phyloP scores from a whole-genome alignment of 495 filamentous ascomycete genomes.

The Emericellopsis terricola region DNA sequence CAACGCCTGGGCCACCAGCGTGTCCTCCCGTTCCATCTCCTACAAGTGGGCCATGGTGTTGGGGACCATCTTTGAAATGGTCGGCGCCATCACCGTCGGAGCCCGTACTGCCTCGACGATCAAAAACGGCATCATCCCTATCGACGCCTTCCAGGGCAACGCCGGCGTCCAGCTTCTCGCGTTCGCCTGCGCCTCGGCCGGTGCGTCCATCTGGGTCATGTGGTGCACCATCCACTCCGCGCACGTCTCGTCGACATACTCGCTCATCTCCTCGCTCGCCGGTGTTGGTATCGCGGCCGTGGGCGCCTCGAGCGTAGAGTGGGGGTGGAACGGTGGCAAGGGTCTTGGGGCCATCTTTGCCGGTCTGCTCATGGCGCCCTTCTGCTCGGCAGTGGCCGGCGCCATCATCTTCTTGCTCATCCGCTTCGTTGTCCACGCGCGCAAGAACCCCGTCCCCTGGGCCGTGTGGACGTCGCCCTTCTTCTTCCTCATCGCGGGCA shows the following conservation, averaged over 20 bases:
- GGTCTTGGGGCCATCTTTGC: conserved; percentile 44
- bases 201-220: conserved; percentile 30
- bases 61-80: conserved; percentile 41
- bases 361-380: conserved; percentile 40
- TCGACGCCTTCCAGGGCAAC: conserved; percentile 26
- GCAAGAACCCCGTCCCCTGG: conserved; percentile 36
- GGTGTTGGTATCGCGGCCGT: conserved; percentile 39
- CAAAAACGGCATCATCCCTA: conserved; percentile 38
- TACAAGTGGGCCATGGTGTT: conserved; percentile 46
- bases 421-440: conserved; percentile 38
- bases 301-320: conserved; percentile 35
- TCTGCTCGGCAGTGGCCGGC: conserved; percentile 36
- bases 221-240: conserved; percentile 43
- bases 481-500: conserved; percentile 39
- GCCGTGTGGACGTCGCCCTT: conserved; percentile 38
- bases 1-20: conserved; percentile 52
- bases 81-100: conserved; percentile 40
- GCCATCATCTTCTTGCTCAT: conserved; percentile 42
- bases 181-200: conserved; percentile 37
- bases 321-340: conserved; percentile 43
- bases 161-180: conserved; percentile 43
- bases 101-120: conserved; percentile 41
- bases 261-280: conserved; percentile 41
- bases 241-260: conserved; percentile 48
- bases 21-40: conserved; percentile 47